A percentile compares a stretch with the other conserved stretches of the same genome.
Conservation (phyloP, 2,329 filamentous ascomycete species). For the Alternaria atra region DNA sequence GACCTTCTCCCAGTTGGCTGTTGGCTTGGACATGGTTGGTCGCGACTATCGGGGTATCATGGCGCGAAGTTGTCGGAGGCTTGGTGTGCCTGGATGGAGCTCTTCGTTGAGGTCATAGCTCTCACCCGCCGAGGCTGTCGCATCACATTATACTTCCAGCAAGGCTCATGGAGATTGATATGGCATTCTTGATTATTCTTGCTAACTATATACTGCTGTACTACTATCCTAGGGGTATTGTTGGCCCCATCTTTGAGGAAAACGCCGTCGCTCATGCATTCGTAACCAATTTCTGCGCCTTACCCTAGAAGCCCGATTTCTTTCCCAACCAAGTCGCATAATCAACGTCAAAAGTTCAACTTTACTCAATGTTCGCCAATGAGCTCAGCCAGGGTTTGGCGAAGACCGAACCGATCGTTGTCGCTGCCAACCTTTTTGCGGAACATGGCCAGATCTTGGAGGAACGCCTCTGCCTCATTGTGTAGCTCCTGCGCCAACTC, state of each 20-base stretch:
- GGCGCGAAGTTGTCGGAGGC: conserved; percentile 21
- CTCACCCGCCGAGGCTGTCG: conserved; percentile 8
- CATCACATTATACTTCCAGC: neutral
- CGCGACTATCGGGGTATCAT: conserved; percentile 28
- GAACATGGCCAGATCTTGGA: conserved; percentile 82
- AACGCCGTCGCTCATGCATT: conserved; percentile 48
- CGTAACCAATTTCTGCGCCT: conserved; percentile 25
- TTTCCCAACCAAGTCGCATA: neutral
- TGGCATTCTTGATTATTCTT: conserved; percentile 4
- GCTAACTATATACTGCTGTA: conserved; percentile 17
- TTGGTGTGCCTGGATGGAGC: conserved; percentile 14
- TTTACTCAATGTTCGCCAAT: conserved; percentile 11
- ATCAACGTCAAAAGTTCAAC: neutral
- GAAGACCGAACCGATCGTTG: conserved; percentile 66
- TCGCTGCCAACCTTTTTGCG: conserved; percentile 88
- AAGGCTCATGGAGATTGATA: neutral
- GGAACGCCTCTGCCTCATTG: conserved; percentile 82
- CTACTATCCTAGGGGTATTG: conserved; percentile 3
- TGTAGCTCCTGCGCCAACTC: conserved; percentile 72
- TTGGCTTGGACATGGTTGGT: conserved; percentile 64
- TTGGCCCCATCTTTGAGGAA: conserved; percentile 4
- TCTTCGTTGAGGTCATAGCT: conserved; percentile 23
- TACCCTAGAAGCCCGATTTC: neutral
- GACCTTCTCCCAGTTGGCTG: conserved; percentile 92
- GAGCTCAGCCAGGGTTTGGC: conserved; percentile 34